phyloP scores from a whole-genome alignment of 2,329 filamentous ascomycete species.

The Fusarium xylarioides region DNA sequence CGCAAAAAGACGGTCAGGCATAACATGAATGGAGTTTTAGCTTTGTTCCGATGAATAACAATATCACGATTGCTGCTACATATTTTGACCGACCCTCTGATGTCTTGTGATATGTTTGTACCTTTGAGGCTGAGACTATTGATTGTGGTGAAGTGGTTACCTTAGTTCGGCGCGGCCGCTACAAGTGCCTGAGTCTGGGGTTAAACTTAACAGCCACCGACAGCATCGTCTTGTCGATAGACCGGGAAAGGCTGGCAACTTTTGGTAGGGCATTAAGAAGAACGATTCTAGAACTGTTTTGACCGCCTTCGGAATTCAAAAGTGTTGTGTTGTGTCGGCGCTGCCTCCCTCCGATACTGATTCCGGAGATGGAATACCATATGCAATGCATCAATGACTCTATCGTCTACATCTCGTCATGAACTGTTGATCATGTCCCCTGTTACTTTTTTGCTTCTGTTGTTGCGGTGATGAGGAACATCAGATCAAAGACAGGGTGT shows the following conservation, averaged over 20 bases:
- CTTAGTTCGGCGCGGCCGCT: constrained; percentile 18
- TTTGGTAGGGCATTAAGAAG: not conserved
- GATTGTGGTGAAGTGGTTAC: constrained; percentile 25
- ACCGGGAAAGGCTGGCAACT: not conserved
- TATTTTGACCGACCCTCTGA: not conserved
- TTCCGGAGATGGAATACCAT: not conserved
- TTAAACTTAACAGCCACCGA: constrained; percentile 24
- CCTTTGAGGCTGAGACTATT: constrained; percentile 6
- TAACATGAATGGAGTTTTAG: constrained; percentile 15
- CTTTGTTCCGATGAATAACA: constrained; percentile 27
- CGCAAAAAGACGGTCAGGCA: constrained; percentile 26
- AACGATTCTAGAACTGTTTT: constrained; percentile 6
- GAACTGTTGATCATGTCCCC: not conserved
- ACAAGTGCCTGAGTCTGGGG: constrained; percentile 24
- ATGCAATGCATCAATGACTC: not conserved
- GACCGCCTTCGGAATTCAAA: not conserved
- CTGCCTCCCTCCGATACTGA: not conserved
- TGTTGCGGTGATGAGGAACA: constrained; percentile 30
- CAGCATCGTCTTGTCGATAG: not conserved
- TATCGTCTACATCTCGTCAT: not conserved
- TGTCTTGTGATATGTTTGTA: not conserved
- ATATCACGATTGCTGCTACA: constrained; percentile 6
- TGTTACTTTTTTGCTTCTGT: constrained; percentile 14
- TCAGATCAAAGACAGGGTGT: constrained; percentile 25
- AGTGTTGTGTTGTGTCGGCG: not conserved